These are phyloP conservation scores for Chimonanthus salicifolius DNA, from an alignment of 164 flowering plant species.

Conservation along the genomic window DNA sequence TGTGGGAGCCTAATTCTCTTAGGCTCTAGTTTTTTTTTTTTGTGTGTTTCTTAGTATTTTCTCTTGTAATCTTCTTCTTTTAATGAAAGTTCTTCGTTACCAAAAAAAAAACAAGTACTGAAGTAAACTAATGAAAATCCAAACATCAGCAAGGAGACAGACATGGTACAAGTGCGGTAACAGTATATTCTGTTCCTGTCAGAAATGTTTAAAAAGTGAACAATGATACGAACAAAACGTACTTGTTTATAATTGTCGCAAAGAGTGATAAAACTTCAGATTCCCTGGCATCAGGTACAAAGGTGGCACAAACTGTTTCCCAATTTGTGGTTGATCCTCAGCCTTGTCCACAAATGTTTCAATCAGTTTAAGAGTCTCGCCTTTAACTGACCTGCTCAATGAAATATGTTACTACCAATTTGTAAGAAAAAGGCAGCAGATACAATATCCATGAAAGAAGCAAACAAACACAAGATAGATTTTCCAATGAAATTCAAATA, in stretches of 20 bases:
- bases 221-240: slow-evolving; percentile 12
- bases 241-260: slow-evolving; percentile 97
- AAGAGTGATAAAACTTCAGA: slow-evolving; percentile 96
- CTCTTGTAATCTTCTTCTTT: too few relatives aligned
- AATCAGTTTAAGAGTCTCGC: slow-evolving; percentile 93
- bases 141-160: not conserved
- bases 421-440: not conserved
- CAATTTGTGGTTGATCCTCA: slow-evolving; percentile 94
- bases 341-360: slow-evolving; percentile 98
- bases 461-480: not conserved
- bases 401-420: not conserved
- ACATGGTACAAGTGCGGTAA: not conserved
- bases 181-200: not conserved
- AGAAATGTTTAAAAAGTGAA: too few relatives aligned
- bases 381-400: slow-evolving; percentile 77
- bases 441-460: not conserved
- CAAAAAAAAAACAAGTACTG: too few relatives aligned
- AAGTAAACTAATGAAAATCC: too few relatives aligned
- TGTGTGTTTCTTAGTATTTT: too few relatives aligned
- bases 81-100: too few relatives aligned
- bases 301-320: slow-evolving; percentile 98
- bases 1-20: too few relatives aligned
- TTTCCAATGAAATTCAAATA: too few relatives aligned
- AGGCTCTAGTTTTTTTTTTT: too few relatives aligned
- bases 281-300: slow-evolving; percentile 99